A percentile compares a stretch with the other conserved stretches of the same genome.
These are phyloP conservation scores for Apiospora saccharicola DNA, from an alignment of 2,329 filamentous ascomycete genomes.

Conservation along the genomic window DNA sequence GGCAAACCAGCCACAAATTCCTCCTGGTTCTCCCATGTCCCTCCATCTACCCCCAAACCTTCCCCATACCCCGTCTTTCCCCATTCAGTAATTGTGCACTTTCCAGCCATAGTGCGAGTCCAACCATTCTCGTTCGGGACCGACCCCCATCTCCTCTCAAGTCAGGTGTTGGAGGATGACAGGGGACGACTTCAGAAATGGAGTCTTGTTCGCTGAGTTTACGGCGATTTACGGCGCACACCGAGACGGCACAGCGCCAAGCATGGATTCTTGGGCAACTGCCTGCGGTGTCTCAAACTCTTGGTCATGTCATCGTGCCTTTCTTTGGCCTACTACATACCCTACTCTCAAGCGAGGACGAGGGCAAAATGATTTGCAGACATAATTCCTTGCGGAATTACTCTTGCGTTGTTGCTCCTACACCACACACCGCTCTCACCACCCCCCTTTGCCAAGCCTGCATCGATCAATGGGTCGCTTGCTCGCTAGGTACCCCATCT, in stretches of 20 bases:
- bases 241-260: background rate
- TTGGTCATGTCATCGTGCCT: background rate
- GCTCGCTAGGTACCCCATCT: background rate
- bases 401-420: background rate
- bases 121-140: background rate
- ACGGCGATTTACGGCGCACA: constrained; percentile 7
- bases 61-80: background rate
- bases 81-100: background rate
- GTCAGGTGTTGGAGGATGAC: background rate
- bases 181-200: background rate
- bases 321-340: background rate
- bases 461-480: background rate
- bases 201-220: constrained; percentile 2
- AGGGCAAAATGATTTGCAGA: background rate
- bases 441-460: constrained; percentile 7
- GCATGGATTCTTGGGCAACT: background rate
- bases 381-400: background rate
- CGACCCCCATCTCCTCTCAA: background rate
- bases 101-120: background rate
- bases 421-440: background rate
- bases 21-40: background rate
- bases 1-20: background rate
- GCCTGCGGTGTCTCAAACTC: background rate
- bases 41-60: background rate
- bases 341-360: constrained; percentile 7